Evolutionary conservation across 164 flowering plant species (phyloP), one percentile per base, ranked within the genome.

Genomic region (Dillenia turbinata): DNA sequence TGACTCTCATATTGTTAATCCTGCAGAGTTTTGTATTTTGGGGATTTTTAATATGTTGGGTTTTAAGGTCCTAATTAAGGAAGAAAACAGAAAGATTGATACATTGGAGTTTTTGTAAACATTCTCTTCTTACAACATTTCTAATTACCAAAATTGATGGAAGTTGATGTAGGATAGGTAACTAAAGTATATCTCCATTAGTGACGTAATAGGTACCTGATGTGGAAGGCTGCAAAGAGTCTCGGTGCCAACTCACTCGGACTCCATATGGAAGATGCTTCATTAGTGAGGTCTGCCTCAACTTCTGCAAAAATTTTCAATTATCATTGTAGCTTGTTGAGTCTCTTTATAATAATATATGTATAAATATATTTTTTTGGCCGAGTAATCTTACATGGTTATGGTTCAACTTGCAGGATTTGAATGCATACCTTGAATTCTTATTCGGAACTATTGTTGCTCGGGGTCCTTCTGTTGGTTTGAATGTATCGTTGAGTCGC

Each of bases 191-290:
- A 19, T 45, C 48, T 13, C 44, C 6, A 52, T 55, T 72, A 67
- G 71, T 59, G 47, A 49, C 68, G 44, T 67, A 14, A 64, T 71
- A 90, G 98, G 85, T 90, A n/a, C 97, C 97, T 72, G 93, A 90
- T 71, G 75, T 85, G 48, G 96, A 90, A 79, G 85, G 88, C 66
- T 86, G 78, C 44, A 70, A 71, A 43, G 71, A 80, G 60, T 50
- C 74, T 16, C 66, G 65, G n/a, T 94, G 97, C 66, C 76, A 86
- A 72, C 95, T 94, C n/a, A 90, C 98, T 16, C 81, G 96, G 77
- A 86, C 92, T 45, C 90, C 96, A n/a, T 90, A 90, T 67, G 97
- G 98, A 5, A 68, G 95, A 59, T 85, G 70, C 33, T 90, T 94
- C 68, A 72, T 89, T n/a, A 76, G 75, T 50, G 75, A 87, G 92